These are phyloP conservation scores for Brassica carinata DNA, from an alignment of 345 rosid species.

Conservation along the genomic window DNA sequence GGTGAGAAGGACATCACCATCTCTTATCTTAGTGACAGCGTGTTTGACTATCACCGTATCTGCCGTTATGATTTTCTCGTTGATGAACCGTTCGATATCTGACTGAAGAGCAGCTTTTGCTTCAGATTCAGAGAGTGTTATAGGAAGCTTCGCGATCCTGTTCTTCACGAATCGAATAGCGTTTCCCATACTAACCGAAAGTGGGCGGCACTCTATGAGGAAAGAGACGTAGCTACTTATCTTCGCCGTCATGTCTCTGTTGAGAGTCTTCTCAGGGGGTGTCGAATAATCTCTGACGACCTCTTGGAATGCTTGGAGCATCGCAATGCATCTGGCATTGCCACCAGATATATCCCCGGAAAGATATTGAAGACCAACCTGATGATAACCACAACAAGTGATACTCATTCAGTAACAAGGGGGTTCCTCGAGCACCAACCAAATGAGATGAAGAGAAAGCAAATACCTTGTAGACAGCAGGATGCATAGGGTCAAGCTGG, in stretches of 20 bases:
- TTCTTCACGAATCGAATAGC: slow-evolving; percentile 79
- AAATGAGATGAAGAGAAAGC: not conserved
- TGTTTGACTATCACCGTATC: slow-evolving; percentile 77
- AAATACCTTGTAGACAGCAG: slow-evolving; percentile 84
- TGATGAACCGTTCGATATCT: slow-evolving; percentile 82
- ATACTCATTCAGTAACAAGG: slow-evolving; percentile 23
- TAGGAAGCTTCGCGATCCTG: slow-evolving; percentile 72
- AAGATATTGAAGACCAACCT: slow-evolving; percentile 92
- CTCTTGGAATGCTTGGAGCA: slow-evolving; percentile 92
- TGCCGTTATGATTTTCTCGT: slow-evolving; percentile 77
- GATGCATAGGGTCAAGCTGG: slow-evolving; percentile 90
- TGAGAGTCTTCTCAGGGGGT: slow-evolving; percentile 75
- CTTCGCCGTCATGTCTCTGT: slow-evolving; percentile 79
- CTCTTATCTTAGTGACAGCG: slow-evolving; percentile 86
- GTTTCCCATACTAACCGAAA: slow-evolving; percentile 95
- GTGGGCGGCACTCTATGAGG: slow-evolving; percentile 85
- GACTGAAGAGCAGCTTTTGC: slow-evolving; percentile 68
- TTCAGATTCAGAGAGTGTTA: slow-evolving; percentile 69
- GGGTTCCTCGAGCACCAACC: not conserved
- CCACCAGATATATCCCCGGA: slow-evolving; percentile 86
- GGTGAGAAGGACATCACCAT: slow-evolving; percentile 94
- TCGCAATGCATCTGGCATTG: slow-evolving; percentile 97
- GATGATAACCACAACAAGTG: slow-evolving; percentile 39
- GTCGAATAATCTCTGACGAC: slow-evolving; percentile 77
- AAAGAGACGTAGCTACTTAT: slow-evolving; percentile 87